Evolutionary conservation across 1,284 basidiomycete genomes (phyloP), one percentile per base, ranked within the genome.

Genomic region (Meripilus lineatus): DNA sequence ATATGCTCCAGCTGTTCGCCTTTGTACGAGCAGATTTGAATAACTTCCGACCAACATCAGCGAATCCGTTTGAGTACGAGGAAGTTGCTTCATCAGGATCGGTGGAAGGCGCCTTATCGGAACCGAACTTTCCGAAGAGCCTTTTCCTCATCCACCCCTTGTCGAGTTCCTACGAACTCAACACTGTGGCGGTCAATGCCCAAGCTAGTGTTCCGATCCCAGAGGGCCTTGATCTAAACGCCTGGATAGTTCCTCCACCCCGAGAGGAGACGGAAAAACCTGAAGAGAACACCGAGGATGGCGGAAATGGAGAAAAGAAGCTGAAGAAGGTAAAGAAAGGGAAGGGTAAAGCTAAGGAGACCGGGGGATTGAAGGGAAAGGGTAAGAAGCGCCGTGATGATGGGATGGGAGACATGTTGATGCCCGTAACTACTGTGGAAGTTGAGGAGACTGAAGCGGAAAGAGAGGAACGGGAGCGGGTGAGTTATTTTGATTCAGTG

Each of bases 71-170:
- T 1, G 66, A 70, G 44, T 53, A 50, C 23, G 59, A 62, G 15
- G 69, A 68, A 11, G 52, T 58, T 5, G 59, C 63, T 15, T 58
- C 65, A 2, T 60, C 63, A 5, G 59, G 61, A 26, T 69, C 72
- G 17, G 70, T 72, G 25, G 58, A 63, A 14, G 44, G 48, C 42
- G 40, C 59, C 3, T 42, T 54, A 4, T 45, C 54, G 11, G 76
- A 79, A 26, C 81, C 75, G 1, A 63, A 63, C 38, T 89, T 84
- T 56, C 95, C 95, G 0, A 93, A 93, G 65, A 93, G 90, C 51
- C 69, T 98, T 18, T 89, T 84, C 61, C 79, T 99, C 42, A 83
- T 99, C 39, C 73, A 79, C 35, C 91, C 93, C 0, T 69, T 99
- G 3, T 92, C 90, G 57, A 76, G 77, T 20, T 62, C 77, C 4